Evolutionary conservation across 176 grass and related monocot species (phyloP), one percentile per base, ranked within the genome.

Genomic region (Musa itinerans): DNA sequence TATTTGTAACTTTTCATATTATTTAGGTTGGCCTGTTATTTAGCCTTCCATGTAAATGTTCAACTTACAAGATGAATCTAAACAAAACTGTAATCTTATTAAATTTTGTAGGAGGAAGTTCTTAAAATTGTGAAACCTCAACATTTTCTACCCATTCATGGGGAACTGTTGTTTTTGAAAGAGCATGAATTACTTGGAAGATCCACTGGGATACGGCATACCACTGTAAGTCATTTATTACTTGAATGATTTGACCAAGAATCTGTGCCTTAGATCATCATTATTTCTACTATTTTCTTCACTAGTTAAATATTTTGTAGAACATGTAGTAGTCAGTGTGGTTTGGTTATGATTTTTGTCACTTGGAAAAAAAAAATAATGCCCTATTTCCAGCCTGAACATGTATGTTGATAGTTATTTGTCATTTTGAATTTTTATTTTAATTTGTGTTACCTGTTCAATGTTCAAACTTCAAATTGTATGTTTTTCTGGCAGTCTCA

Each of bases 71-170:
- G 16, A 16, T 10, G 8, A 70, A n/a, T 11, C 15, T 66, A 25
- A 54, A 54, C 0, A 17, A 15, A 55, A 55, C 4, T 54, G 13
- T 73, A 49, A 26, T 54, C 71, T 55, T 29, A 29, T 81, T 53
- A 70, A 79, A 87, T 65, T 92, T 86, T 83, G 70, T 85, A 99
- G 95, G 95, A 93, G 69, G 95, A 99, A 86, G 95, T 99, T 71
- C 85, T 99, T 80, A 89, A 55, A 79, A 99, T 99, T 83, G 95
- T 99, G 72, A 99, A 94, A 81, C 95, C 95, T 21, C 95, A 99
- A 9, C 95, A 99, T 75, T 99, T 99, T 83, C 91, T 99, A 69
- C 95, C 95, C 72, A 86, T 99, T 84, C 95, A 99, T 86, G 90
- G 95, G 55, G 95, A 99, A 68, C 95, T 99, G 61, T 55, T 99